Percentiles rank a stretch among this genome's conserved stretches.
phyloP scores from a whole-genome alignment of 306 rosid species.

The Cicer cuneatum region DNA sequence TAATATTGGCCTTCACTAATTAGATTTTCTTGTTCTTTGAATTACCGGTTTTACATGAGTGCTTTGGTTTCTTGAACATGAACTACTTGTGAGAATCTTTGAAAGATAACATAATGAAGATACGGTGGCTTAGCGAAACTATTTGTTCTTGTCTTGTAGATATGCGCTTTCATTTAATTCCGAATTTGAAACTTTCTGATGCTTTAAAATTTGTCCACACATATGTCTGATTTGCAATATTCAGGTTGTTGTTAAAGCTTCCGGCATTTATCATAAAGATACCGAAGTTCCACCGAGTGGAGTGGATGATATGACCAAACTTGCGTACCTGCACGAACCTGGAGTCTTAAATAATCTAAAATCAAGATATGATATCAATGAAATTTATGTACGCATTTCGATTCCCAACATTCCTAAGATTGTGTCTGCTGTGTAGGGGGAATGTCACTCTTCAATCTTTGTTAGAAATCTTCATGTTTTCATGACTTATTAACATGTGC shows the following conservation, averaged over 20 bases:
- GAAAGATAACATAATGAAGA: slow-evolving; percentile 21
- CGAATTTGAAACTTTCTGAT: slow-evolving; percentile 22
- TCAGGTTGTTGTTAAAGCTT: slow-evolving; percentile 86
- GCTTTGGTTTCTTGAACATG: slow-evolving; percentile 36
- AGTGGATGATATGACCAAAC: slow-evolving; percentile 99
- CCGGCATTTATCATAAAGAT: slow-evolving; percentile 83
- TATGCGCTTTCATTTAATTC: not conserved
- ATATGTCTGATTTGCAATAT: slow-evolving; percentile 43
- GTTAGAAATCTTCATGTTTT: slow-evolving; percentile 15
- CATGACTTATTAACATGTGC: slow-evolving; percentile 37
- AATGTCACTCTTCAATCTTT: not conserved
- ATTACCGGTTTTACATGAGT: slow-evolving; percentile 29
- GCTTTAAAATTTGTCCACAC: slow-evolving; percentile 18
- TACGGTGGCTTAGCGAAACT: slow-evolving; percentile 9
- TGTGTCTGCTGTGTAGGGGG: slow-evolving; percentile 25
- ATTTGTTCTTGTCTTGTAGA: slow-evolving; percentile 26
- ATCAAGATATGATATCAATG: slow-evolving; percentile 96
- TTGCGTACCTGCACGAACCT: slow-evolving; percentile 97
- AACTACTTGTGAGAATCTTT: slow-evolving; percentile 1
- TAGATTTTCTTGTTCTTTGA: slow-evolving; percentile 28
- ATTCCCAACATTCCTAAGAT: slow-evolving; percentile 25
- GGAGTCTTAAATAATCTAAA: slow-evolving; percentile 90
- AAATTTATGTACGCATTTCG: slow-evolving; percentile 78
- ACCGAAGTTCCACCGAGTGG: slow-evolving; percentile 96
- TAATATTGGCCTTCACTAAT: slow-evolving; percentile 16